A percentile compares a stretch with the other conserved stretches of the same genome.
Evolutionary conservation across 495 filamentous ascomycete genomes (phyloP).

Genomic region (Usnea hakonensis): DNA sequence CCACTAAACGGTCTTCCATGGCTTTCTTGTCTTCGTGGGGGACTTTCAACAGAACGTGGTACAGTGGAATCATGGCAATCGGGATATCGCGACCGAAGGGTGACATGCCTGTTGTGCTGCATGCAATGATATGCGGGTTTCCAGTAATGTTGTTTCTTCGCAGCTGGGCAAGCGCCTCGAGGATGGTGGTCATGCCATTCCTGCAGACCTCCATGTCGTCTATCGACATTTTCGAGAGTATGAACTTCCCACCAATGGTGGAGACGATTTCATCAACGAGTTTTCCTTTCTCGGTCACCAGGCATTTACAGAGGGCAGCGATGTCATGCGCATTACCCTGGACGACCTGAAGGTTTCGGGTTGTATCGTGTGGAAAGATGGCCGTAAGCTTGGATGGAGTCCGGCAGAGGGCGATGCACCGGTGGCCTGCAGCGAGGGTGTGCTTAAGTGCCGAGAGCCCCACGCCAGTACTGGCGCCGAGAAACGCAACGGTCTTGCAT

Average conservation of each 20-base stretch:
- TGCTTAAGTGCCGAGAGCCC: conserved; percentile 6
- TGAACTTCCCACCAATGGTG: conserved; percentile 1
- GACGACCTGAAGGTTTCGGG: neutral
- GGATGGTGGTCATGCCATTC: conserved; percentile 1
- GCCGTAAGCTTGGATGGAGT: neutral
- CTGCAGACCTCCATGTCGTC: conserved; percentile 4
- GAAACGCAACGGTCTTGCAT: conserved; percentile 2
- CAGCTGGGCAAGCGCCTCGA: conserved; percentile 1
- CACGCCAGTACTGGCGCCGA: conserved; percentile 7
- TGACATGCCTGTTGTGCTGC: conserved; percentile 6
- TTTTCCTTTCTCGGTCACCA: neutral
- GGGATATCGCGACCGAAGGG: conserved; percentile 5
- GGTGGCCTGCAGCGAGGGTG: conserved; percentile 8
- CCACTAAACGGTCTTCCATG: conserved; percentile 4
- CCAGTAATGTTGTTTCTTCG: neutral
- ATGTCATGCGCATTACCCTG: conserved; percentile 3
- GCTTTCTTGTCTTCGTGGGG: conserved; percentile 2
- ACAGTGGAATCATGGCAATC: neutral
- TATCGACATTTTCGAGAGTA: neutral
- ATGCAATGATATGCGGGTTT: conserved; percentile 5
- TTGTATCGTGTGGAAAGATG: conserved; percentile 3
- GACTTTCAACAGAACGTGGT: neutral
- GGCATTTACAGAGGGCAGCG: neutral
- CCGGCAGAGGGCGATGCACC: conserved; percentile 6
- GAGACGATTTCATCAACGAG: conserved; percentile 7